A percentile compares a stretch with the other conserved stretches of the same genome.
Evolutionary conservation across 768 basidiomycete genomes (phyloP).

Genomic region (Hericium erinaceus): DNA sequence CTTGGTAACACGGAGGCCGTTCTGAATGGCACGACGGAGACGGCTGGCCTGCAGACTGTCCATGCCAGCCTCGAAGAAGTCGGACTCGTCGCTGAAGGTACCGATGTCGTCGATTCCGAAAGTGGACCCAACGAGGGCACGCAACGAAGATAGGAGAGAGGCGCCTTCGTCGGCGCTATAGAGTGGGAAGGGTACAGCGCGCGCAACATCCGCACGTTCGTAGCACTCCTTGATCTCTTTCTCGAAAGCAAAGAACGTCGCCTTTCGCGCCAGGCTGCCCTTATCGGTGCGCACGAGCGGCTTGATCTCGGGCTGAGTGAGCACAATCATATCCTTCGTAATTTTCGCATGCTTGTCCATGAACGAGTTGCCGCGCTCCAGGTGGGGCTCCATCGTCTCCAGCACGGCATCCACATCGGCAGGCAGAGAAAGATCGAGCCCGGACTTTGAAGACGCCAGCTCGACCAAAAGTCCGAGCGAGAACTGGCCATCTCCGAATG

Average conservation of each 20-base stretch:
- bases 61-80: constrained; percentile 34
- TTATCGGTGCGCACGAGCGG: constrained; percentile 30
- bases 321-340: constrained; percentile 29
- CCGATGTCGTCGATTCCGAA: constrained; percentile 10
- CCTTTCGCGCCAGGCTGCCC: constrained; percentile 27
- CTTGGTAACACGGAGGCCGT: not conserved
- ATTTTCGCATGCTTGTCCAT: constrained; percentile 31
- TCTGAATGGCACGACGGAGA: constrained; percentile 19
- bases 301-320: constrained; percentile 23
- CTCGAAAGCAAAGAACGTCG: constrained; percentile 24
- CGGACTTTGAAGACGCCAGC: constrained; percentile 9
- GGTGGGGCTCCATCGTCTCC: constrained; percentile 20
- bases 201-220: constrained; percentile 18
- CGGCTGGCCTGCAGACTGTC: constrained; percentile 31
- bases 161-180: constrained; percentile 12
- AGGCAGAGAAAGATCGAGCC: not conserved
- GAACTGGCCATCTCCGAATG: constrained; percentile 28
- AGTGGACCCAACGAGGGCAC: constrained; percentile 15
- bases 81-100: constrained; percentile 15
- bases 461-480: constrained; percentile 31
- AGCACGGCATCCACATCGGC: constrained; percentile 10
- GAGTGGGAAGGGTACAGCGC: constrained; percentile 19
- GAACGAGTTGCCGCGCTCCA: constrained; percentile 27
- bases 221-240: constrained; percentile 27
- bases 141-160: constrained; percentile 14